phyloP scores from a whole-genome alignment of 2,329 filamentous ascomycete species.

The Sporothrix phasma region DNA sequence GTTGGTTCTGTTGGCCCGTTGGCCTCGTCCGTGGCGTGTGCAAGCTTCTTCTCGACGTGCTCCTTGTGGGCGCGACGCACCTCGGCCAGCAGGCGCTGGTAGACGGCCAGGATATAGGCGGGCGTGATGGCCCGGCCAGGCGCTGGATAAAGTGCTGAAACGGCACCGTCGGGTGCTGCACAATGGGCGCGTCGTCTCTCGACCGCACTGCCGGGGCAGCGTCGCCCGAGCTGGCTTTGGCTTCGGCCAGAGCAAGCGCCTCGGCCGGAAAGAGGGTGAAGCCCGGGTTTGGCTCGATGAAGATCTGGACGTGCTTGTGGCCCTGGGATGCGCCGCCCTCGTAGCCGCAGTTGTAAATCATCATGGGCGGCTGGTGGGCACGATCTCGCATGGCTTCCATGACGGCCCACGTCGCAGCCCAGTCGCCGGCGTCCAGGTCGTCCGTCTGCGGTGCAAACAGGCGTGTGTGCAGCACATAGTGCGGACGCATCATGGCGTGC shows the following conservation, averaged over 20 bases:
- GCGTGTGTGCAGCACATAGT: slow-evolving; percentile 31
- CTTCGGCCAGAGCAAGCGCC: neutral
- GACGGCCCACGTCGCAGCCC: slow-evolving; percentile 29
- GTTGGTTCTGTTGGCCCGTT: neutral
- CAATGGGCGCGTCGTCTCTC: slow-evolving; percentile 1
- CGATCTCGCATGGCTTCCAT: slow-evolving; percentile 21
- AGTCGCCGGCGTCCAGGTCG: slow-evolving; percentile 28
- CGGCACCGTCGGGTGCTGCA: slow-evolving; percentile 18
- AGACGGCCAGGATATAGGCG: slow-evolving; percentile 15
- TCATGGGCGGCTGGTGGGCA: slow-evolving; percentile 23
- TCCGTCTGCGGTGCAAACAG: slow-evolving; percentile 30
- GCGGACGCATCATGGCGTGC: slow-evolving; percentile 28
- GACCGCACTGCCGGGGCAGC: neutral
- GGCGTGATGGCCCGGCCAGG: slow-evolving; percentile 13
- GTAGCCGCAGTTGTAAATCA: slow-evolving; percentile 37
- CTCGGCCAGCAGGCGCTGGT: slow-evolving; percentile 17
- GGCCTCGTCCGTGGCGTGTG: neutral
- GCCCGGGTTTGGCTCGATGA: slow-evolving; percentile 25
- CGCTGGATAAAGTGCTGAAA: slow-evolving; percentile 19
- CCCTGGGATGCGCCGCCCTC: slow-evolving; percentile 33
- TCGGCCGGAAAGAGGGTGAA: slow-evolving; percentile 21
- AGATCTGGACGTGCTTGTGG: slow-evolving; percentile 37
- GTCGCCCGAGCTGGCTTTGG: neutral
- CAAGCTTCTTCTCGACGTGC: neutral
- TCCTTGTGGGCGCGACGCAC: slow-evolving; percentile 17